Percentiles rank a stretch among this genome's conserved stretches.
These are phyloP conservation scores for Citrullus amarus DNA, from an alignment of 306 rosid genomes.

Conservation along the genomic window DNA sequence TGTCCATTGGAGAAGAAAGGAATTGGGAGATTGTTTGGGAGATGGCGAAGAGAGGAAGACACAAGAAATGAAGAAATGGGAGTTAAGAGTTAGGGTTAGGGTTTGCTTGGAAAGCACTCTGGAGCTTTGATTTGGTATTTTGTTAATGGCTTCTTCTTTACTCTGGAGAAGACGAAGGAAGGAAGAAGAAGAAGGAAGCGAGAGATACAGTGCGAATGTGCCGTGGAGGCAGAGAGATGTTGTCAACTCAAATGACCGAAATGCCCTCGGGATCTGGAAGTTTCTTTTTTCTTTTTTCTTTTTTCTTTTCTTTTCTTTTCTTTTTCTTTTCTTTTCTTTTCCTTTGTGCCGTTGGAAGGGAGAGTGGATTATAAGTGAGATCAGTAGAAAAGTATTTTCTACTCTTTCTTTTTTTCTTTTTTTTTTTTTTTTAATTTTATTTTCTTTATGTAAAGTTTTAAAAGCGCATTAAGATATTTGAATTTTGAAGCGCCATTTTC, in stretches of 20 bases:
- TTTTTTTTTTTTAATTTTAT: no score
- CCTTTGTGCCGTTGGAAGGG: neutral
- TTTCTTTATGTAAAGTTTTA: neutral
- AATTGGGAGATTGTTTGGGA: neutral
- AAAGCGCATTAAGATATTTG: neutral
- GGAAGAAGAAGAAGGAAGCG: neutral
- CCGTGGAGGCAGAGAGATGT: neutral
- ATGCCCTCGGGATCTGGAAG: conserved; percentile 11
- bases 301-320: neutral
- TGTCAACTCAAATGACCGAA: neutral
- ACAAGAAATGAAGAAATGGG: neutral
- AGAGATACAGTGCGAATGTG: neutral
- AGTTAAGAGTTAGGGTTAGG: neutral
- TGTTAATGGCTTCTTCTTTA: conserved; percentile 8
- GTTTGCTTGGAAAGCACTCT: neutral
- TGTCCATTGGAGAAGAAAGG: conserved; percentile 41
- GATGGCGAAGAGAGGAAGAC: neutral
- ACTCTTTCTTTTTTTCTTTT: neutral
- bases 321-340: no score
- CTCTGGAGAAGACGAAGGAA: neutral
- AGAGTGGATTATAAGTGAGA: conserved; percentile 3
- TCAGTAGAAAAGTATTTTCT: neutral
- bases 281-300: neutral
- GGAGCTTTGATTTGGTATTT: neutral
- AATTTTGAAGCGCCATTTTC: conserved; percentile 1